Evolutionary conservation across 192 early-diverging fungal species (phyloP).

Genomic region (Coemansia sp.): DNA sequence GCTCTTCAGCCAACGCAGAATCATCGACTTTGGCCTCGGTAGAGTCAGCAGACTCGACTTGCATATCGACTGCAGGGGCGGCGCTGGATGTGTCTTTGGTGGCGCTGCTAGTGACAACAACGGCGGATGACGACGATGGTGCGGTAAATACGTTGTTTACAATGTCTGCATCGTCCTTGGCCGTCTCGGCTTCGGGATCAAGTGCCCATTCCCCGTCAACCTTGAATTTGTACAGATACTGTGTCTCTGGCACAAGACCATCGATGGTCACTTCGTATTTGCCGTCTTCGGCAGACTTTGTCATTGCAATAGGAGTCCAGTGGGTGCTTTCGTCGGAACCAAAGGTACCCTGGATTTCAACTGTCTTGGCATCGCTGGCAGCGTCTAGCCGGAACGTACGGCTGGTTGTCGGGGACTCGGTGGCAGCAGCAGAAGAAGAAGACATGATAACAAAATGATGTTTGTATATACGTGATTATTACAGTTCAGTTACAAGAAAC

Average conservation of each 20-base stretch:
- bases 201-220: constrained; percentile 47
- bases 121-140: not conserved
- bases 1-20: constrained; percentile 7
- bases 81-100: not conserved
- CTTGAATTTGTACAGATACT: constrained; percentile 45
- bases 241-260: constrained; percentile 8
- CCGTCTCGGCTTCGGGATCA: constrained; percentile 28
- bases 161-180: constrained; percentile 33
- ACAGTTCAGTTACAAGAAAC: not conserved
- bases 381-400: constrained; percentile 29
- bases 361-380: constrained; percentile 14
- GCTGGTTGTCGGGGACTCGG: constrained; percentile 13
- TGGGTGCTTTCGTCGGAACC: constrained; percentile 16
- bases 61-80: constrained; percentile 10
- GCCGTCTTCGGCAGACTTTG: constrained; percentile 18
- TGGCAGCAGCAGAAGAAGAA: not conserved
- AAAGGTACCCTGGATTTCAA: constrained; percentile 50
- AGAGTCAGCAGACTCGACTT: constrained; percentile 12
- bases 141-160: constrained; percentile 31
- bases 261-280: constrained; percentile 27
- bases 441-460: not conserved
- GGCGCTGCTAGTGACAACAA: constrained; percentile 2
- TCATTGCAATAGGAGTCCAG: constrained; percentile 41
- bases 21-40: constrained; percentile 1
- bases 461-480: not conserved